Percentiles rank a stretch among this genome's conserved stretches.
Evolutionary conservation across 805 yeast genomes (phyloP).

Genomic region (Candida coquimbonensis): DNA sequence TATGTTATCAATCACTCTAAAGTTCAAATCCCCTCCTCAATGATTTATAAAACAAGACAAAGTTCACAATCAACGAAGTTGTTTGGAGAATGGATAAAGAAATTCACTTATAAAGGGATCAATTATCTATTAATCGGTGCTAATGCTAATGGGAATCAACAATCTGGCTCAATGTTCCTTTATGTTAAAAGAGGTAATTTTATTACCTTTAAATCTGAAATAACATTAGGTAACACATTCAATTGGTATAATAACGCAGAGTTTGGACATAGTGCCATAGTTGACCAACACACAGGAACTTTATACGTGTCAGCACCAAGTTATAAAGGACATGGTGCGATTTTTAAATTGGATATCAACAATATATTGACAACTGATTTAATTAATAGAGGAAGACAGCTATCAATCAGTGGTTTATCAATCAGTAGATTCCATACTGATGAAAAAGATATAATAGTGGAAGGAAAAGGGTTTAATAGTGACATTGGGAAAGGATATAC

Average conservation of each 20-base stretch:
- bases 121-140: conserved; percentile 10
- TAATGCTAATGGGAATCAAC: conserved; percentile 17
- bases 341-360: conserved; percentile 34
- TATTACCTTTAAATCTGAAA: neutral
- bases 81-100: conserved; percentile 15
- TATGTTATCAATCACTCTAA: conserved; percentile 11
- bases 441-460: conserved; percentile 9
- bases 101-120: conserved; percentile 12
- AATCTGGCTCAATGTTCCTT: conserved; percentile 36
- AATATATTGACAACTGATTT: conserved; percentile 4
- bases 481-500: conserved; percentile 22
- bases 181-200: conserved; percentile 14
- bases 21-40: neutral
- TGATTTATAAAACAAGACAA: neutral
- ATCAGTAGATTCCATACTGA: neutral
- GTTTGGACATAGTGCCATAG: conserved; percentile 11
- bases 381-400: too few relatives aligned
- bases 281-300: conserved; percentile 9
- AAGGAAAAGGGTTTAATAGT: neutral
- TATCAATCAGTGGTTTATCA: too few relatives aligned
- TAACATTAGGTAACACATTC: conserved; percentile 3
- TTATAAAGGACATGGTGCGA: conserved; percentile 36
- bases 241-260: conserved; percentile 7
- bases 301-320: conserved; percentile 40
- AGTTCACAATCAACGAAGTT: conserved; percentile 10